Conservation (phyloP, 352 stramenopile species). For the Phytophthora quininea region DNA sequence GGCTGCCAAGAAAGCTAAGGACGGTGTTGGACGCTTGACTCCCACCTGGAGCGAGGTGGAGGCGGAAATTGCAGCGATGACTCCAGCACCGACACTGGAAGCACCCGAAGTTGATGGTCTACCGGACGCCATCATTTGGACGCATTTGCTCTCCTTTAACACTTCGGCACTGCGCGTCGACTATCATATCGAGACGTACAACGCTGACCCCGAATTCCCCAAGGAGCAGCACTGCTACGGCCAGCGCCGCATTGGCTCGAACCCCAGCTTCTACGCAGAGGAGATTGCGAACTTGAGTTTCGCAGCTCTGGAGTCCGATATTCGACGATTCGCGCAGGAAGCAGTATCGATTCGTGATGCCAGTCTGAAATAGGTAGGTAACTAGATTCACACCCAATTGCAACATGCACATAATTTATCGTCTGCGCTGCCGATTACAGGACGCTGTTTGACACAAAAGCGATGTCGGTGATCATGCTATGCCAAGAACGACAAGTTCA, state of each 20-base stretch:
- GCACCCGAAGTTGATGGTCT: slow-evolving; percentile 20
- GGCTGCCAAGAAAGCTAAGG: slow-evolving; percentile 4
- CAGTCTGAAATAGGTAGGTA: not conserved
- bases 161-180: slow-evolving; percentile 28
- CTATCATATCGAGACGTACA: slow-evolving; percentile 62
- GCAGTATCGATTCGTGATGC: slow-evolving; percentile 12
- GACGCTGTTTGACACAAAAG: not conserved
- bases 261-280: slow-evolving; percentile 40
- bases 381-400: not conserved
- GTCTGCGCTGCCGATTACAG: not conserved
- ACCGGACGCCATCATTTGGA: slow-evolving; percentile 60
- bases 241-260: slow-evolving; percentile 31
- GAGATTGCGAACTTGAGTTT: slow-evolving; percentile 33
- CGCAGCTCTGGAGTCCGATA: slow-evolving; percentile 27
- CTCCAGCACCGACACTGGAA: slow-evolving; percentile 4
- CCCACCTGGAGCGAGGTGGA: slow-evolving; percentile 26
- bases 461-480: not conserved
- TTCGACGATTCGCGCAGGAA: slow-evolving; percentile 36
- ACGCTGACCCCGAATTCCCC: slow-evolving; percentile 38
- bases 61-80: slow-evolving; percentile 20
- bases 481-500: not conserved
- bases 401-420: slow-evolving; percentile 3
- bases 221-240: slow-evolving; percentile 66
- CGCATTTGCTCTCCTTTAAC: slow-evolving; percentile 70
- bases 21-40: slow-evolving; percentile 11